A percentile compares a stretch with the other conserved stretches of the same genome.
Conservation (phyloP, 2,329 filamentous ascomycete genomes). For the Cadophora gregata region DNA sequence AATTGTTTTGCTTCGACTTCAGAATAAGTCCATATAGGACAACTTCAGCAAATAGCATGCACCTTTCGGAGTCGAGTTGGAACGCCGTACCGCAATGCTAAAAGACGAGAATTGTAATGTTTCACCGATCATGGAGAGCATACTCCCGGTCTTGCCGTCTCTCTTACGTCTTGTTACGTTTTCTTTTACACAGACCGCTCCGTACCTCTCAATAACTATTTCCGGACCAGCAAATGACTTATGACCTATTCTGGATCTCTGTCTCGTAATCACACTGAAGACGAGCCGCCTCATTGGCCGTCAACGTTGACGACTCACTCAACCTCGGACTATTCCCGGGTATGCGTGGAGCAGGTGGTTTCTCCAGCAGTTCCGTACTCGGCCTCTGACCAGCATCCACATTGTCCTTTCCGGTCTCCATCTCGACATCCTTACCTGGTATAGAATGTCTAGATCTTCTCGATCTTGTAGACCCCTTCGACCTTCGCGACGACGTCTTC, state of each 20-base stretch:
- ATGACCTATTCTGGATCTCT: not conserved
- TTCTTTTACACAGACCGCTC: too few species aligned
- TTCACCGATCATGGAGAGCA: not conserved
- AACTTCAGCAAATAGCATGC: not conserved
- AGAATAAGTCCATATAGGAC: not conserved
- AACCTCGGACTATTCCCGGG: not conserved
- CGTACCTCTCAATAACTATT: too few species aligned
- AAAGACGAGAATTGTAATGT: not conserved
- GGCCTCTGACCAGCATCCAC: not conserved
- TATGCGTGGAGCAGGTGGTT: not conserved
- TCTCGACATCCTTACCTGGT: slow-evolving; percentile 18
- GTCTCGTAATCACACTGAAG: not conserved
- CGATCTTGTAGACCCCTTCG: not conserved
- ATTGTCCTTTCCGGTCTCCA: not conserved
- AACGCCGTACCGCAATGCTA: not conserved
- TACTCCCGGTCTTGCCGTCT: not conserved
- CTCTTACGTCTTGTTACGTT: not conserved
- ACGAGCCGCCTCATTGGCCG: not conserved
- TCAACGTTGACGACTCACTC: slow-evolving; percentile 3
- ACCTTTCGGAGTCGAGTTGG: not conserved
- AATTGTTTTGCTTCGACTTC: not conserved
- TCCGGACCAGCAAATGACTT: not conserved
- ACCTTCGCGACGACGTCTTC: not conserved
- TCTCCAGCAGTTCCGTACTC: not conserved
- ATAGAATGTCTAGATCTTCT: not conserved